Evolutionary conservation across 345 rosid species (phyloP).

Genomic region (Nasturtium officinale): DNA sequence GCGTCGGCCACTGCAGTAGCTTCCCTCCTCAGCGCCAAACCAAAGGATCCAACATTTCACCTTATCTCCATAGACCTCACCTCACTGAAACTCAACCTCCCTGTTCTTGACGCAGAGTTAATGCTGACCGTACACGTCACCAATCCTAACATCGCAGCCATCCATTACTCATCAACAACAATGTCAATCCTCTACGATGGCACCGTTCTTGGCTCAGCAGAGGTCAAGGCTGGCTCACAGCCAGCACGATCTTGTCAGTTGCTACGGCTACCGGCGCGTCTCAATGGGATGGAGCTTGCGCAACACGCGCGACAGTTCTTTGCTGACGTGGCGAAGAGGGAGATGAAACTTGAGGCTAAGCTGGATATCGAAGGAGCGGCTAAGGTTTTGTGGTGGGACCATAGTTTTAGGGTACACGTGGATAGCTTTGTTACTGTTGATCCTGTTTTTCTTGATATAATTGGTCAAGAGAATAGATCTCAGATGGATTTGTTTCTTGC

Average conservation of each 20-base stretch:
- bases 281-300: slow-evolving; percentile 76
- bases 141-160: slow-evolving; percentile 72
- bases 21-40: slow-evolving; percentile 56
- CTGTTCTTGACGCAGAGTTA: slow-evolving; percentile 73
- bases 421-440: slow-evolving; percentile 83
- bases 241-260: slow-evolving; percentile 65
- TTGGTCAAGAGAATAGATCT: slow-evolving; percentile 75
- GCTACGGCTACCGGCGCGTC: slow-evolving; percentile 67
- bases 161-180: slow-evolving; percentile 70
- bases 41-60: slow-evolving; percentile 89
- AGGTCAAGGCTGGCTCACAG: slow-evolving; percentile 73
- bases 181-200: slow-evolving; percentile 96
- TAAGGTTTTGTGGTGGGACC: slow-evolving; percentile 82
- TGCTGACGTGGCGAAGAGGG: slow-evolving; percentile 69
- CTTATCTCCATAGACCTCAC: slow-evolving; percentile 73
- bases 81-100: slow-evolving; percentile 73
- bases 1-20: slow-evolving; percentile 58
- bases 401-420: slow-evolving; percentile 74
- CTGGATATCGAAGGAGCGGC: slow-evolving; percentile 77
- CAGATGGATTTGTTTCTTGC: slow-evolving; percentile 52
- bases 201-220: slow-evolving; percentile 66
- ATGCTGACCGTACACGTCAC: slow-evolving; percentile 80
- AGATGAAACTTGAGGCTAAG: slow-evolving; percentile 76
- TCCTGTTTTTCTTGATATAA: slow-evolving; percentile 77
- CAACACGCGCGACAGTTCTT: slow-evolving; percentile 71